Evolutionary conservation across 805 yeast species (phyloP).

Genomic region (Saturnispora serradocipensis): DNA sequence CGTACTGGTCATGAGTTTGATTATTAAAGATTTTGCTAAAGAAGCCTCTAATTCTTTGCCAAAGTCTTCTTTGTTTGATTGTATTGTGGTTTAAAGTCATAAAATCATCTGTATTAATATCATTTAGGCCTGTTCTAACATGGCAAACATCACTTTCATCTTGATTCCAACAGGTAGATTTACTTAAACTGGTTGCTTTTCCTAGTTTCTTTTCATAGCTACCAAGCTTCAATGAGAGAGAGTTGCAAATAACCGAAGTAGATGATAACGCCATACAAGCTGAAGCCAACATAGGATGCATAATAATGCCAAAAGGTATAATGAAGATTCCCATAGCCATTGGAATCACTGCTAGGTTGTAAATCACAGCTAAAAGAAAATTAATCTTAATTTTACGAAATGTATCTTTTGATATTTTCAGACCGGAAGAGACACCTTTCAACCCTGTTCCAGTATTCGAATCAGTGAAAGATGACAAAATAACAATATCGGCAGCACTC

Average conservation of each 20-base stretch:
- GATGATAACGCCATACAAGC: constrained; percentile 91
- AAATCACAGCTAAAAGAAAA: constrained; percentile 79
- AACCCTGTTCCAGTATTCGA: constrained; percentile 12
- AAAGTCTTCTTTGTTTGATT: neutral
- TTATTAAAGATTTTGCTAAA: neutral
- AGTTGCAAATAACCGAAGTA: constrained; percentile 76
- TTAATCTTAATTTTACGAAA: constrained; percentile 69
- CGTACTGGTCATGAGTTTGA: neutral
- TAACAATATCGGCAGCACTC: constrained; percentile 90
- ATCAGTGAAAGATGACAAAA: constrained; percentile 36
- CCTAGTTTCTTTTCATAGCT: constrained; percentile 14
- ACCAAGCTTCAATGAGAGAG: constrained; percentile 67
- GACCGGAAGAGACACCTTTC: constrained; percentile 46
- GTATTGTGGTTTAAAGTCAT: neutral
- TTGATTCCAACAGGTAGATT: neutral
- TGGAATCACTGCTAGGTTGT: constrained; percentile 80
- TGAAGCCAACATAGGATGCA: constrained; percentile 87
- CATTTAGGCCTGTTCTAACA: neutral
- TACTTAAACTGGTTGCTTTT: neutral
- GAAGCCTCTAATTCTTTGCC: neutral
- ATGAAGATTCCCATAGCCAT: constrained; percentile 88
- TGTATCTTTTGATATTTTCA: constrained; percentile 62
- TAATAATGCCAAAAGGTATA: constrained; percentile 60
- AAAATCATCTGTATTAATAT: constrained; percentile 3
- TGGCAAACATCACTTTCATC: neutral